Conservation (phyloP, 2,329 filamentous ascomycete genomes). For the Ophiostoma pallidulum region DNA sequence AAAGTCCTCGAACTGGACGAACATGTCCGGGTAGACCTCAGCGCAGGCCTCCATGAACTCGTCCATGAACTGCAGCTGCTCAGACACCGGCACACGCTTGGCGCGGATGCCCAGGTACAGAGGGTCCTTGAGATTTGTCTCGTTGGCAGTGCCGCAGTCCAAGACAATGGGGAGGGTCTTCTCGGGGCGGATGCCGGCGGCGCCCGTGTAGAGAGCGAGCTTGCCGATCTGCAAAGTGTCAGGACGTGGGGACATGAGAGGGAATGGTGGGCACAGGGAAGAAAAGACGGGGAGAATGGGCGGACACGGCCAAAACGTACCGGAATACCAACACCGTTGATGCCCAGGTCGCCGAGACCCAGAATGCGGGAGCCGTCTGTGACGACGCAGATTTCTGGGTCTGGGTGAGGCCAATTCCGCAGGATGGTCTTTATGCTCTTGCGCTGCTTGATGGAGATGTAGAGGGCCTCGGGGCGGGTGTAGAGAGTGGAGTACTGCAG, state of each 20-base stretch:
- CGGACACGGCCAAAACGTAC: slow-evolving; percentile 43
- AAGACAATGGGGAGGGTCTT: slow-evolving; percentile 68
- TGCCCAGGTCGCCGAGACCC: slow-evolving; percentile 86
- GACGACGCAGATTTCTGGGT: slow-evolving; percentile 92
- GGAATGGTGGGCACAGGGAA: not conserved
- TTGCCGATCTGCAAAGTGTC: slow-evolving; percentile 63
- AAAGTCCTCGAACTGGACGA: slow-evolving; percentile 95
- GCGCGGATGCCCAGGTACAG: slow-evolving; percentile 85
- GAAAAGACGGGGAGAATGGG: slow-evolving; percentile 1
- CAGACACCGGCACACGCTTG: slow-evolving; percentile 65
- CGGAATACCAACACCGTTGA: slow-evolving; percentile 96
- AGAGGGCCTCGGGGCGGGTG: slow-evolving; percentile 88
- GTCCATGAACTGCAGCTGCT: slow-evolving; percentile 88
- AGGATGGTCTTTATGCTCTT: slow-evolving; percentile 84
- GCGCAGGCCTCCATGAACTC: slow-evolving; percentile 91
- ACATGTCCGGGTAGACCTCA: slow-evolving; percentile 57
- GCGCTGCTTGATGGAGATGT: slow-evolving; percentile 90
- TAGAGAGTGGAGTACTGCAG: slow-evolving; percentile 93
- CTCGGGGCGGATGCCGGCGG: slow-evolving; percentile 84
- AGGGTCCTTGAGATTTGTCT: slow-evolving; percentile 55
- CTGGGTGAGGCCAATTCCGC: slow-evolving; percentile 80
- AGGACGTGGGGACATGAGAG: slow-evolving; percentile 11
- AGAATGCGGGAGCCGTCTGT: slow-evolving; percentile 91
- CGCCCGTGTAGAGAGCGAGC: slow-evolving; percentile 87
- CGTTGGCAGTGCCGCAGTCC: slow-evolving; percentile 58